Base-by-base conservation (phyloP, 805 yeast species). In the Lipomyces starkeyi region DNA sequence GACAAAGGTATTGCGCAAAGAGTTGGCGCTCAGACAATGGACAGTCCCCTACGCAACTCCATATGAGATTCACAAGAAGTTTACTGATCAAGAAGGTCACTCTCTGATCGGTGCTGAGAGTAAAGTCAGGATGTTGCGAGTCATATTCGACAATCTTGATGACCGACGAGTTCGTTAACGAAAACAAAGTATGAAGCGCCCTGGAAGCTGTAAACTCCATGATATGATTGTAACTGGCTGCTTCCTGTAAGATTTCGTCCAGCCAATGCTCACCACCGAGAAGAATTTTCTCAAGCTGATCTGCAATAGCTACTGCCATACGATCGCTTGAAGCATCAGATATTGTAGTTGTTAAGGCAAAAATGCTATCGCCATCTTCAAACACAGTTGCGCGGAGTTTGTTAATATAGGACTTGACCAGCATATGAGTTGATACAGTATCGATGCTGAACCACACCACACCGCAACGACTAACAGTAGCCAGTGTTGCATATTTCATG, bases 381-480 rank as follows among this genome's bases (percentile, higher is more conserved):
- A 69, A 61, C 20, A 56, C 60, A n/a, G 56, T 29, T 6, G 40
- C 37, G 52, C 58, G 57, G 5, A 76, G 63, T 3, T 49, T 34
- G 13, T 58, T 59, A 14, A 75, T 6, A 32, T 79, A 74, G 32
- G 77, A 72, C n/a, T 73, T 62, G 9, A 75, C 63, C 8, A 76
- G 35, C 68, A 76, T 76, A 2, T 55, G 53, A 1, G 73, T 29
- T 0, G 69, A 56, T 1, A 81, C 74, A 0, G 77, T 65, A 6
- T 71, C 67, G 1, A 74, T 73, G n/a, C 87, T 88, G 72, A 91
- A 79, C 88, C 93, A 90, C 0, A 93, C 81, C 85, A 94, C 87
- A 2, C 97, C 97, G 82, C 98, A 93, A 76, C 98, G 85, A 77
- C 95, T 91, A 29, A 94, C 85, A 0, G 98, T 94, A 0, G 98